These are phyloP conservation scores for Penicillium maclennaniae DNA, from an alignment of 495 filamentous ascomycete species.

Conservation along the genomic window DNA sequence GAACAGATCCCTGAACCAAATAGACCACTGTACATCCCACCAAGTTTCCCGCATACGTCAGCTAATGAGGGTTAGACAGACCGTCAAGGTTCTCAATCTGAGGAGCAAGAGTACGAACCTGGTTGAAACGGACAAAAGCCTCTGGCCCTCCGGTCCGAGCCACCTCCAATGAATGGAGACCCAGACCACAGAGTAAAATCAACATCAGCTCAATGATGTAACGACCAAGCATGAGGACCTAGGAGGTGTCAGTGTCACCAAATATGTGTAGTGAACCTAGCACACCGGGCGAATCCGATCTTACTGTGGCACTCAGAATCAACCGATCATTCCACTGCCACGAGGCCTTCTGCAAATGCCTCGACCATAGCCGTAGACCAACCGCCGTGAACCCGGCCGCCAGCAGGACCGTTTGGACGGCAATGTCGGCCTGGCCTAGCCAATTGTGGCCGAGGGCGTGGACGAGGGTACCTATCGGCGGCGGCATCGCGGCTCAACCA, in stretches of 20 bases:
- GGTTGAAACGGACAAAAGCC: constrained; percentile 11
- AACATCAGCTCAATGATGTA: constrained; percentile 21
- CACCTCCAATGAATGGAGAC: constrained; percentile 17
- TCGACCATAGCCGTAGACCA: constrained; percentile 21
- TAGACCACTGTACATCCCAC: constrained; percentile 14
- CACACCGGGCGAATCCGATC: neutral
- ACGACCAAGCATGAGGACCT: constrained; percentile 18
- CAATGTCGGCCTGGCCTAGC: constrained; percentile 24
- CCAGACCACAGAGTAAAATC: constrained; percentile 20
- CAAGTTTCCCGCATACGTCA: constrained; percentile 21
- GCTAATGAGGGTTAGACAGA: constrained; percentile 12
- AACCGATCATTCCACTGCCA: constrained; percentile 21
- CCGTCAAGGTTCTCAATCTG: neutral
- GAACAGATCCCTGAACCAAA: constrained; percentile 19
- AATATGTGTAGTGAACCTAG: neutral
- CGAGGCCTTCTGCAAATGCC: constrained; percentile 8
- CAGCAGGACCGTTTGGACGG: constrained; percentile 21
- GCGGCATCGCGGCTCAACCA: constrained; percentile 12
- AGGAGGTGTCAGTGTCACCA: neutral
- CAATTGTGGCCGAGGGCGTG: constrained; percentile 22
- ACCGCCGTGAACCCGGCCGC: constrained; percentile 9
- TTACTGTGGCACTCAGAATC: constrained; percentile 16
- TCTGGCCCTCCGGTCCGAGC: constrained; percentile 8
- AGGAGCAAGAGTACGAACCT: constrained; percentile 7
- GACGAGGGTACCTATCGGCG: constrained; percentile 8